These are phyloP conservation scores for Striga hermonthica DNA, from an alignment of 305 asterid genomes.

Conservation along the genomic window DNA sequence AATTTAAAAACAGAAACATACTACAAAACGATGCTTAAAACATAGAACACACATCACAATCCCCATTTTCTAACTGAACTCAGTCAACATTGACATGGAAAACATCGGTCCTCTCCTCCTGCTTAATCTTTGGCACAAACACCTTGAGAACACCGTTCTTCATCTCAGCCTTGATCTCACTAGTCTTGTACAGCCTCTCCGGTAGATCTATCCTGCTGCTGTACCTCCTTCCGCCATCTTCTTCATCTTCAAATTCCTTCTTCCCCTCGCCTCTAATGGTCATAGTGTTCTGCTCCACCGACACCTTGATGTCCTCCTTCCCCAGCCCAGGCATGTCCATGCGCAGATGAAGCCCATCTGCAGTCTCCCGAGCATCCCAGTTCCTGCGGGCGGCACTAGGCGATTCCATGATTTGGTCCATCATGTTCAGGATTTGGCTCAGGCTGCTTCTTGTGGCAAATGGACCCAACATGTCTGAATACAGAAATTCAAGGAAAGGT, in stretches of 20 bases:
- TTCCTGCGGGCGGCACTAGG: slow-evolving; percentile 37
- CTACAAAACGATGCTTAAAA: too few relatives aligned
- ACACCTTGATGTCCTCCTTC: slow-evolving; percentile 55
- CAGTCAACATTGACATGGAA: slow-evolving; percentile 45
- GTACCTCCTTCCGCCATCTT: slow-evolving; percentile 37
- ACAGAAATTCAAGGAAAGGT: neutral
- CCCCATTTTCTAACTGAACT: slow-evolving; percentile 2
- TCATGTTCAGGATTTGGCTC: slow-evolving; percentile 50
- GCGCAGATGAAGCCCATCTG: slow-evolving; percentile 44
- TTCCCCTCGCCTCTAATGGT: slow-evolving; percentile 48
- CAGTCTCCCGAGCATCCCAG: slow-evolving; percentile 46
- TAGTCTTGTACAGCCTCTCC: slow-evolving; percentile 39
- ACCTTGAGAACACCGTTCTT: slow-evolving; percentile 72
- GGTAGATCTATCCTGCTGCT: slow-evolving; percentile 53
- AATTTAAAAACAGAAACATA: too few relatives aligned
- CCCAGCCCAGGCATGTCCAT: slow-evolving; percentile 61
- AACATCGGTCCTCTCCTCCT: slow-evolving; percentile 63
- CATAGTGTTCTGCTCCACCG: slow-evolving; percentile 49
- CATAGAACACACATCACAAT: too few relatives aligned
- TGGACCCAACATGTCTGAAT: slow-evolving; percentile 39
- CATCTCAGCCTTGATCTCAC: slow-evolving; percentile 74
- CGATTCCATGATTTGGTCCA: slow-evolving; percentile 38
- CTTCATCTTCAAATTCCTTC: slow-evolving; percentile 42
- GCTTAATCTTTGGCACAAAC: slow-evolving; percentile 62
- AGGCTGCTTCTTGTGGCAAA: slow-evolving; percentile 42